Base-by-base conservation (phyloP, 208 protist genomes). In the Blastocrithidia nonstop region DNA sequence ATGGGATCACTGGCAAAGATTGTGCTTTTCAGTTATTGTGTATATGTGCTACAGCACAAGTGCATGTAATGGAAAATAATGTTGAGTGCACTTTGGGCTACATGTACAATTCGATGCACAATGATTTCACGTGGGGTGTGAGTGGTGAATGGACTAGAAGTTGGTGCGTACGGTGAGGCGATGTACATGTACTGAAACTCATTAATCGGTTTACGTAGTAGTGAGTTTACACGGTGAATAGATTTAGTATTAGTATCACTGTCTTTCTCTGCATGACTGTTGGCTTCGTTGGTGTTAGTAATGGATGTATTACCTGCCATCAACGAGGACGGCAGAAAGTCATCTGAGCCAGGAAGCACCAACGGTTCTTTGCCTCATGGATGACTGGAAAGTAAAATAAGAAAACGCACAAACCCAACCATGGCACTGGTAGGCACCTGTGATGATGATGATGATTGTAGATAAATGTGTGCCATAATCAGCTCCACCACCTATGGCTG, bases 161-260 rank as follows among this genome's bases (percentile, higher is more conserved):
- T 43, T 9, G 72, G 72, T 6, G 76, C 75, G 57, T 90, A 90
- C 8, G 81, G 66, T 6, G 81, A 66, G 21, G 73, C 72, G 37
- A 90, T 86, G 52, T 72, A 90, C 73, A 90, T 80, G 19, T 61
- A 75, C 48, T 81, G 76, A 19, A 79, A 62, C 16, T 85, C 70
- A 9, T 50, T 60, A 29, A 66, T 63, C 46, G 19, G 75, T 55
- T 15, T 51, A 55, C 27, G 61, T 61, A 24, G 46, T 56, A 22
- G 20, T 47, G 42, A 20, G 13, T 6, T 35, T n/a, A 35, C 29
- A 35, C 29, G 11, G 29, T 35, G 11, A n/a, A 11, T 35, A n/a
- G 11, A 15, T 11, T n/a, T 35, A n/a, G 11, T 35, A n/a, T n/a
- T 35, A n/a, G 11, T 35, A n/a, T n/a, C n/a, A n/a, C 29, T 35